Percentiles rank a stretch among this genome's conserved stretches.
Evolutionary conservation across 208 protist species (phyloP).

Genomic region (Crithidia acanthocephali): DNA sequence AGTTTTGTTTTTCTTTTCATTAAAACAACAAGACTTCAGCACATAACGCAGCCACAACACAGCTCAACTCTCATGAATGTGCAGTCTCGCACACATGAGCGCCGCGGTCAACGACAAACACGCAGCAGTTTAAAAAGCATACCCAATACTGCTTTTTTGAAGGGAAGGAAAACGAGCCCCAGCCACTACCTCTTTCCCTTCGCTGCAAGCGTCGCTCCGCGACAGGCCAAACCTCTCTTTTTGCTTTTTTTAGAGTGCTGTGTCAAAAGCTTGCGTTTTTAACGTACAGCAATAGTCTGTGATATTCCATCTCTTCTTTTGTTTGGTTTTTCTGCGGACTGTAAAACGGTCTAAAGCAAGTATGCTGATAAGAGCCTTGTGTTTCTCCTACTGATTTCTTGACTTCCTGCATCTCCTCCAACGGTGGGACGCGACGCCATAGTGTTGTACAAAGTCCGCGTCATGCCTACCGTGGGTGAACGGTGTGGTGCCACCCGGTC

Average conservation of each 20-base stretch:
- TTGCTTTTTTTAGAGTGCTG: neutral
- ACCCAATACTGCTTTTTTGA: neutral
- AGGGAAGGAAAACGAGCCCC: conserved; percentile 6
- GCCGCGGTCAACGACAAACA: neutral
- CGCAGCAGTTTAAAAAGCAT: neutral
- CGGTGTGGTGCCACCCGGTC: no score
- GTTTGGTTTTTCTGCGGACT: neutral
- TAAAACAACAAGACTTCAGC: neutral
- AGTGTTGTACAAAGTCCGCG: no score
- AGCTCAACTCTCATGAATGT: neutral
- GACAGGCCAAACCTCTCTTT: no score
- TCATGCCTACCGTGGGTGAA: no score
- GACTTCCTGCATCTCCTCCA: no score
- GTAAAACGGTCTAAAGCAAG: no score
- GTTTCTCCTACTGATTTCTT: no score
- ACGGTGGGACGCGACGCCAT: no score
- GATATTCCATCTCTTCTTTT: neutral
- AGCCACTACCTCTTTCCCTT: conserved; percentile 14
- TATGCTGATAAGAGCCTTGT: no score
- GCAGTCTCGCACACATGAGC: neutral
- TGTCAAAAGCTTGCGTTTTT: neutral
- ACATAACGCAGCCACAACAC: neutral
- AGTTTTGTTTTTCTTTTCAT: neutral
- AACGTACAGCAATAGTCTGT: no score
- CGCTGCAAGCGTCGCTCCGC: neutral